Conservation (phyloP, 306 rosid species). For the Inga laurina region DNA sequence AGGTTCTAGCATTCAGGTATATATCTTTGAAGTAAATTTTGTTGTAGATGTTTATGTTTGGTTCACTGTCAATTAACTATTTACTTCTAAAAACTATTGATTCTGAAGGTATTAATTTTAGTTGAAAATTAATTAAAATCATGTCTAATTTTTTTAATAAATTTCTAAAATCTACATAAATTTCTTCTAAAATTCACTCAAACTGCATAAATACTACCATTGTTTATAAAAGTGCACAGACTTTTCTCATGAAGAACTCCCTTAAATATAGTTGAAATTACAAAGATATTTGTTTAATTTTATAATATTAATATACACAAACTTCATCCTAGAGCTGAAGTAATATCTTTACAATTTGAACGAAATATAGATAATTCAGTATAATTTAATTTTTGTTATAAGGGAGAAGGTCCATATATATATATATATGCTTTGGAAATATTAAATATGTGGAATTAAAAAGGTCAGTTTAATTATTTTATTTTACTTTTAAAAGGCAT, state of each 20-base stretch:
- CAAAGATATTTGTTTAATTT: too few species aligned
- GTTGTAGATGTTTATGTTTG: neutral
- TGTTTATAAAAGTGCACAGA: neutral
- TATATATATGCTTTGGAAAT: too few species aligned
- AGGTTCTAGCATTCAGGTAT: conserved; percentile 83
- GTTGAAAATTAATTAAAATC: neutral
- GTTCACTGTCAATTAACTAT: neutral
- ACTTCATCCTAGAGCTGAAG: neutral
- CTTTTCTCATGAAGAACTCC: neutral
- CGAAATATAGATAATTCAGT: neutral
- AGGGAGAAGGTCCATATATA: neutral
- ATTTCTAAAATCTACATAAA: neutral
- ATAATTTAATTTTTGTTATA: too few species aligned
- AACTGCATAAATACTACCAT: neutral
- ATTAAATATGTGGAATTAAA: too few species aligned
- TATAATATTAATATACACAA: neutral
- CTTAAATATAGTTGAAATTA: too few species aligned
- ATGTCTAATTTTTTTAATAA: neutral
- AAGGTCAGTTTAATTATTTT: too few species aligned
- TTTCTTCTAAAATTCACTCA: neutral
- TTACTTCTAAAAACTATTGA: neutral
- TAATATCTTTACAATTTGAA: neutral
- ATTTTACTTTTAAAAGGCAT: neutral
- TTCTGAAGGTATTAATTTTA: neutral
- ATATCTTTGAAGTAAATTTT: neutral